Evolutionary conservation across 2,329 filamentous ascomycete genomes (phyloP), one percentile per base, ranked within the genome.

Genomic region (Lachnellula subtilissima): DNA sequence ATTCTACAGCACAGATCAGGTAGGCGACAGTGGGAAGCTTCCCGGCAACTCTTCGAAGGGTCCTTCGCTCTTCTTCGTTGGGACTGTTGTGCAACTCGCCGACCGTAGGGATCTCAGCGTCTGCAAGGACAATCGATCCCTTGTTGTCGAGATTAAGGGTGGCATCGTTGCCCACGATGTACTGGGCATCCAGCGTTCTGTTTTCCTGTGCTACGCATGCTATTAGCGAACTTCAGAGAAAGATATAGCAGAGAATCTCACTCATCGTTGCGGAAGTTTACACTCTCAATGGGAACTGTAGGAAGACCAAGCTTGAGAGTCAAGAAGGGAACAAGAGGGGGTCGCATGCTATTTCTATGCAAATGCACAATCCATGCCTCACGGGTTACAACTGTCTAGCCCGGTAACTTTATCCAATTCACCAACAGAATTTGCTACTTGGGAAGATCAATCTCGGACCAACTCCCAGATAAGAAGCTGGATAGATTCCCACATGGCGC

Each of bases 1-100:
- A 75, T 73, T 91, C 88, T 59, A 87, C 82, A 59, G 89, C 84
- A 49, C 86, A 87, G 56, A 91, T 82, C 35, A 85, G 85, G 73
- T 84, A 91, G 55, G 86, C 81, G 52, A 78, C 74, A 80, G 81
- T 85, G 48, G 84, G 83, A 58, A 91, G 82, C 67, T 77, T 78
- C 11, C 83, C 85, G 17, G 84, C 81, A 17, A 88, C 79, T 65
- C 84, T 81, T 47, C 77, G 80, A 32, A 88, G 78, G 0, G 82
- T 85, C 14, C 60, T 66, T 55, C 84, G 69, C 60, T 88, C 85
- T 68, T 87, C 83, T 40, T 81, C 78, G 4, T 83, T 87, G 0
- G 65, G 62, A 9, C 14, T 19, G 12, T 53, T 50, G 7, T 40
- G 37, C 19, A 45, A 17, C 39, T 36, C 32, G 28, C 17, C 36